Evolutionary conservation across 225 moss, liverwort and hornwort species (phyloP).

Genomic region (Sphagnum contortum): DNA sequence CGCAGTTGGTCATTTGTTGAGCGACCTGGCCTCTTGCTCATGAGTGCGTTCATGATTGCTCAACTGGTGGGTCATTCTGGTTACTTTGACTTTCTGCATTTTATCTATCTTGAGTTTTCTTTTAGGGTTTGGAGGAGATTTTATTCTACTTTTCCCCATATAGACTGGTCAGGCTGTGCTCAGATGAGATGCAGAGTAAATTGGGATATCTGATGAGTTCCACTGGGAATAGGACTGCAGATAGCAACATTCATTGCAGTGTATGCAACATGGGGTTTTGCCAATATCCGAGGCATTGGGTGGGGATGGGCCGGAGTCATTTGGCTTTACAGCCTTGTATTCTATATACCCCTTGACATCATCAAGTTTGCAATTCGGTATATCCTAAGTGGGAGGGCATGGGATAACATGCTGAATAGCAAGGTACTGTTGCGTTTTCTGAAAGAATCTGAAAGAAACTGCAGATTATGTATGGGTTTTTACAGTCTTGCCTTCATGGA

Average conservation of each 20-base stretch:
- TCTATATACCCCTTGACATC: conserved; percentile 48
- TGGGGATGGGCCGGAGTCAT: conserved; percentile 72
- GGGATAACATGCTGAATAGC: conserved; percentile 20
- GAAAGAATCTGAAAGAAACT: too few relatives aligned
- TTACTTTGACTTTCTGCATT: too few relatives aligned
- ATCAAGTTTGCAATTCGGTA: conserved; percentile 58
- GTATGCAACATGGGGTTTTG: conserved; percentile 57
- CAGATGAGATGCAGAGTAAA: too few relatives aligned
- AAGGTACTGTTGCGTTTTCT: conserved; percentile 10
- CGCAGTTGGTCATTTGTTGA: conserved; percentile 39
- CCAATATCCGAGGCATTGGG: conserved; percentile 37
- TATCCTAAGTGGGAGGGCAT: conserved; percentile 71
- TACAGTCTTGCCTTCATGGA: too few relatives aligned
- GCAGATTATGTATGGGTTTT: too few relatives aligned
- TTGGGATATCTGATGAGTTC: too few relatives aligned
- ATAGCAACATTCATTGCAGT: conserved; percentile 62
- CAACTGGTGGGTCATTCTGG: conserved; percentile 21
- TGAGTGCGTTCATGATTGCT: conserved; percentile 29
- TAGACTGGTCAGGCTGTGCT: too few relatives aligned
- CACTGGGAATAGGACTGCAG: conserved; percentile 7
- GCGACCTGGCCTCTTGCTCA: conserved; percentile 26
- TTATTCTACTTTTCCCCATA: too few relatives aligned
- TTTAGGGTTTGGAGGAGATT: too few relatives aligned
- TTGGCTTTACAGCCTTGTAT: conserved; percentile 53
- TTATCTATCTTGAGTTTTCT: too few relatives aligned